phyloP scores from a whole-genome alignment of 352 stramenopile species.

The Globisporangium spinosum region DNA sequence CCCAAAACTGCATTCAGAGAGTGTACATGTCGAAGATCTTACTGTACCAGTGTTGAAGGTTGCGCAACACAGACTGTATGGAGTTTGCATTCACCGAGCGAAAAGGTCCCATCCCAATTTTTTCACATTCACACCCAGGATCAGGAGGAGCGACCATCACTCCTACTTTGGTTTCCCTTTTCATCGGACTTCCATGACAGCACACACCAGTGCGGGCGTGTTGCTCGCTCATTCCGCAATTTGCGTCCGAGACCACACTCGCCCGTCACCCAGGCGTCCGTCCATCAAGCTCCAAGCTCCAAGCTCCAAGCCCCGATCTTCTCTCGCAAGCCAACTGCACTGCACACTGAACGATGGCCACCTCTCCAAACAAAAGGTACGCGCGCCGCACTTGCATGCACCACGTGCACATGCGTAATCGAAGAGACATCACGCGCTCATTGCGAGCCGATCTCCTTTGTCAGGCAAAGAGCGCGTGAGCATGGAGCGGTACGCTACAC shows the following conservation, averaged over 20 bases:
- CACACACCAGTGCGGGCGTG: not conserved
- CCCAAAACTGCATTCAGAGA: no score
- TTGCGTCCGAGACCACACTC: slow-evolving; percentile 5
- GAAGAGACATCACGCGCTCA: not conserved
- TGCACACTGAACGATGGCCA: slow-evolving; percentile 19
- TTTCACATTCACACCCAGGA: slow-evolving; percentile 7
- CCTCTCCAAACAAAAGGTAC: slow-evolving; percentile 28
- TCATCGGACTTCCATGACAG: not conserved
- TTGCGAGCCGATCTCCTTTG: not conserved
- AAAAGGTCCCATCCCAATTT: not conserved
- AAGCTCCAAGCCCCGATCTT: slow-evolving; percentile 13
- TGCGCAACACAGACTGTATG: no score
- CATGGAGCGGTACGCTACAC: not conserved
- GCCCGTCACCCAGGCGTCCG: not conserved
- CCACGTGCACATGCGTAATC: not conserved
- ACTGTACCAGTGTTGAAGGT: no score
- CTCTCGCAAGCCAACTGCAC: not conserved
- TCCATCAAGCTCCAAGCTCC: slow-evolving; percentile 21
- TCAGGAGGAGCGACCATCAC: no score
- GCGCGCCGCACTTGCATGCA: not conserved
- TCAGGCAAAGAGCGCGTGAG: not conserved
- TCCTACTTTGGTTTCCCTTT: no score
- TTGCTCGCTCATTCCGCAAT: slow-evolving; percentile 9
- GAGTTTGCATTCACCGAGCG: not conserved
- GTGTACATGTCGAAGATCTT: no score